These are phyloP conservation scores for Cicer arietinum DNA, from an alignment of 306 rosid genomes.

Conservation along the genomic window DNA sequence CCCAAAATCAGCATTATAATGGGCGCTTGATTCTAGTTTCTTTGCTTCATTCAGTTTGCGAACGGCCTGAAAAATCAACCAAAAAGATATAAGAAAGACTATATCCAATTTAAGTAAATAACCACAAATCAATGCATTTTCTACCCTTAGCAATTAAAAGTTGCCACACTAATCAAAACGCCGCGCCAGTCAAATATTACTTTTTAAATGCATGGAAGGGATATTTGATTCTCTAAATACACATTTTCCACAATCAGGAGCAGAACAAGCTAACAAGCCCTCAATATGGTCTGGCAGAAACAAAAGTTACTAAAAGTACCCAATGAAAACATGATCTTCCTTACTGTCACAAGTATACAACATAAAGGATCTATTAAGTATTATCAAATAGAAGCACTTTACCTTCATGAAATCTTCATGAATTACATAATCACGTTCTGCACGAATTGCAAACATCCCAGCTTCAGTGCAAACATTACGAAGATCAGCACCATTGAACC, in stretches of 20 bases:
- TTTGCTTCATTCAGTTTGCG: slow-evolving; percentile 73
- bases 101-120: neutral
- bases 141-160: neutral
- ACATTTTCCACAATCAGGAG: slow-evolving; percentile 1
- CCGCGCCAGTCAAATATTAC: neutral
- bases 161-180: neutral
- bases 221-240: neutral
- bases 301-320: neutral
- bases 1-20: slow-evolving; percentile 65
- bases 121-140: neutral
- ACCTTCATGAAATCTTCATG: slow-evolving; percentile 46
- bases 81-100: slow-evolving; percentile 17
- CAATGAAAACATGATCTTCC: neutral
- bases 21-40: slow-evolving; percentile 75
- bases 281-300: slow-evolving; percentile 5
- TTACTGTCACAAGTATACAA: neutral
- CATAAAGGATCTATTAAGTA: neutral
- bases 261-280: neutral
- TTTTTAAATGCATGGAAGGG: neutral
- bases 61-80: slow-evolving; percentile 59
- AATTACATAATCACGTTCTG: slow-evolving; percentile 37
- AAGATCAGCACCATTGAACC: slow-evolving; percentile 47
- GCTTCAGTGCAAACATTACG: slow-evolving; percentile 48
- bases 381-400: neutral
- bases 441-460: slow-evolving; percentile 39